phyloP scores from a whole-genome alignment of 2,329 filamentous ascomycete genomes.

The Elsinoe batatas region DNA sequence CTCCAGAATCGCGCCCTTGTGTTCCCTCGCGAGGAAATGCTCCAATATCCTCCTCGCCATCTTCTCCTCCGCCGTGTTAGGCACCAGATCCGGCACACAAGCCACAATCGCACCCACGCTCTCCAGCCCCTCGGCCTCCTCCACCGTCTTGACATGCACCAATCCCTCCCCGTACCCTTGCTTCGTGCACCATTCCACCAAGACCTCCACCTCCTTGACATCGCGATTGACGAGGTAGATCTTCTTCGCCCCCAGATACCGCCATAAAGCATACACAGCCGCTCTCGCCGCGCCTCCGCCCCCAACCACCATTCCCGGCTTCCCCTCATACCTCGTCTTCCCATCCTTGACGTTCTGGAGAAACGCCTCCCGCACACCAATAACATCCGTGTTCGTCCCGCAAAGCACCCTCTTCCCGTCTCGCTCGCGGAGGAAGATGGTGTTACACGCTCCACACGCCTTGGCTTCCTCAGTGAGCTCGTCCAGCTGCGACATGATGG shows the following conservation, averaged over 20 bases:
- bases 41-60: slow-evolving; percentile 48
- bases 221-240: slow-evolving; percentile 76
- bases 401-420: slow-evolving; percentile 45
- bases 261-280: slow-evolving; percentile 64
- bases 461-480: slow-evolving; percentile 62
- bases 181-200: slow-evolving; percentile 53
- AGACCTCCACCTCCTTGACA: slow-evolving; percentile 52
- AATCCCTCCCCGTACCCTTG: slow-evolving; percentile 52
- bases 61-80: slow-evolving; percentile 53
- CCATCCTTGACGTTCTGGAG: slow-evolving; percentile 35
- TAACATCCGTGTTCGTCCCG: slow-evolving; percentile 73
- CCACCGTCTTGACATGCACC: slow-evolving; percentile 50
- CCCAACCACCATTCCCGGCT: slow-evolving; percentile 63
- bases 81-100: slow-evolving; percentile 68
- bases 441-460: slow-evolving; percentile 71
- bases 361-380: slow-evolving; percentile 67
- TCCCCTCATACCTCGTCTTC: slow-evolving; percentile 40
- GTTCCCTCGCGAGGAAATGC: slow-evolving; percentile 37
- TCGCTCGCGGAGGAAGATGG: slow-evolving; percentile 54
- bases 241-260: slow-evolving; percentile 55
- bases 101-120: slow-evolving; percentile 59
- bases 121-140: slow-evolving; percentile 50
- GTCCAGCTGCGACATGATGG: slow-evolving; percentile 64
- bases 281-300: slow-evolving; percentile 70
- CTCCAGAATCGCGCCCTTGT: slow-evolving; percentile 60